These are phyloP conservation scores for Moesziomyces sp. DNA, from an alignment of 1,284 basidiomycete genomes.

Conservation along the genomic window DNA sequence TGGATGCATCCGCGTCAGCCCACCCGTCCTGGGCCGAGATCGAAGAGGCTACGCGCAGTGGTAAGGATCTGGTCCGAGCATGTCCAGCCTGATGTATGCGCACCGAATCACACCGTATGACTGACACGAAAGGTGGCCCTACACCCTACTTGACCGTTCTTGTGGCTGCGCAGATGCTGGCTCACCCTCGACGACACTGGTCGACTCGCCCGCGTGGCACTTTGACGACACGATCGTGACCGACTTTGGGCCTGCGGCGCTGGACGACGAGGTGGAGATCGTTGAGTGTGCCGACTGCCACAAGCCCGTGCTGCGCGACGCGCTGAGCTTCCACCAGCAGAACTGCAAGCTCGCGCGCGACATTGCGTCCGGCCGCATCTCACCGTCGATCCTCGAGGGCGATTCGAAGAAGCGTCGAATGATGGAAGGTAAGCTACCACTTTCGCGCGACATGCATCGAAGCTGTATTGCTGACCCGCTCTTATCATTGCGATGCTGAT, in stretches of 20 bases:
- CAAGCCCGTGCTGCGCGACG: slow-evolving; percentile 56
- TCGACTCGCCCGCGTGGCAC: slow-evolving; percentile 53
- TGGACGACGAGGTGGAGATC: slow-evolving; percentile 60
- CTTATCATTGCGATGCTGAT: neutral
- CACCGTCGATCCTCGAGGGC: slow-evolving; percentile 55
- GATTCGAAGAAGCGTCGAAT: slow-evolving; percentile 43
- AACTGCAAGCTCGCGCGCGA: slow-evolving; percentile 58
- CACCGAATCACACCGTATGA: neutral
- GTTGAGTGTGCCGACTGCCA: slow-evolving; percentile 56
- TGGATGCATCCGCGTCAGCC: slow-evolving; percentile 3
- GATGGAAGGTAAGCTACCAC: slow-evolving; percentile 42
- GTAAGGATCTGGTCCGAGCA: slow-evolving; percentile 17
- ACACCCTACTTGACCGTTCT: neutral
- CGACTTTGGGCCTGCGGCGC: slow-evolving; percentile 60
- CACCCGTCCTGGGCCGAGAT: slow-evolving; percentile 48
- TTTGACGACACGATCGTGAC: slow-evolving; percentile 61
- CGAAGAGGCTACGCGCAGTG: slow-evolving; percentile 44
- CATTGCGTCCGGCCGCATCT: slow-evolving; percentile 53
- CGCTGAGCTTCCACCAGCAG: slow-evolving; percentile 50
- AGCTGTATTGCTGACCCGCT: neutral
- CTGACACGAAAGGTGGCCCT: slow-evolving; percentile 5
- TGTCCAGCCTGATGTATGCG: too few relatives aligned
- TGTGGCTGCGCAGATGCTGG: slow-evolving; percentile 19
- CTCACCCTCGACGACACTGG: slow-evolving; percentile 21
- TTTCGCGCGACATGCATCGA: neutral